Evolutionary conservation across 257 asterid genomes (phyloP).

Genomic region (Forsythia viridissima): DNA sequence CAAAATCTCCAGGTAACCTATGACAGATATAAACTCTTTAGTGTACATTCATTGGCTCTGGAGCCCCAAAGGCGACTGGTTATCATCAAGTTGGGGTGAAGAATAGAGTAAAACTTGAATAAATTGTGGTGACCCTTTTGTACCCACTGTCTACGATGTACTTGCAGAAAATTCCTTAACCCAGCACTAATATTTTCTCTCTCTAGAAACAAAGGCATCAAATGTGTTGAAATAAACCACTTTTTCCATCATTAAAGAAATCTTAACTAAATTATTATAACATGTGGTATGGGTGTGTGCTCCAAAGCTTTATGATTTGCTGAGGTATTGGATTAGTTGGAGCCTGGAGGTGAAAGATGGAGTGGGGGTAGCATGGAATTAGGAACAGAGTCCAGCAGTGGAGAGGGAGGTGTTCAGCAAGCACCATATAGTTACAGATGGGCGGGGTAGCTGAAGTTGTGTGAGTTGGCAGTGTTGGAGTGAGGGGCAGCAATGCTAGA

Average conservation of each 20-base stretch:
- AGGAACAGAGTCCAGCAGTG: neutral
- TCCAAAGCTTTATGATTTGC: neutral
- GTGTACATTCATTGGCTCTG: neutral
- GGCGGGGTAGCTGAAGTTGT: neutral
- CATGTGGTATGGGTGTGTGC: neutral
- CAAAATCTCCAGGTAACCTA: neutral
- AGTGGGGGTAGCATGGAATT: neutral
- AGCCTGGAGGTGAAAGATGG: neutral
- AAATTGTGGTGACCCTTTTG: neutral
- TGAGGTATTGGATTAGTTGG: neutral
- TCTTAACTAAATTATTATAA: neutral
- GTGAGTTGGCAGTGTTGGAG: neutral
- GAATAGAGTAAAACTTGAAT: neutral
- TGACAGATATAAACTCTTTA: neutral
- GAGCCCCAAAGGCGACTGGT: neutral
- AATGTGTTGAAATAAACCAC: neutral
- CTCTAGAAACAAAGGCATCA: neutral
- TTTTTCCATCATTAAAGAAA: neutral
- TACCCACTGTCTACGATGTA: neutral
- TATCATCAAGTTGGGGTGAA: neutral
- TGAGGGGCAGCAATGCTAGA: neutral
- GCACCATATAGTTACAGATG: neutral
- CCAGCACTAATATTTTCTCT: neutral
- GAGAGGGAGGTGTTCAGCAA: constrained; percentile 3
- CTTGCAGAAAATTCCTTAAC: neutral